A percentile compares a stretch with the other conserved stretches of the same genome.
Conservation (phyloP, 768 basidiomycete species). For the Mycena galopus region DNA sequence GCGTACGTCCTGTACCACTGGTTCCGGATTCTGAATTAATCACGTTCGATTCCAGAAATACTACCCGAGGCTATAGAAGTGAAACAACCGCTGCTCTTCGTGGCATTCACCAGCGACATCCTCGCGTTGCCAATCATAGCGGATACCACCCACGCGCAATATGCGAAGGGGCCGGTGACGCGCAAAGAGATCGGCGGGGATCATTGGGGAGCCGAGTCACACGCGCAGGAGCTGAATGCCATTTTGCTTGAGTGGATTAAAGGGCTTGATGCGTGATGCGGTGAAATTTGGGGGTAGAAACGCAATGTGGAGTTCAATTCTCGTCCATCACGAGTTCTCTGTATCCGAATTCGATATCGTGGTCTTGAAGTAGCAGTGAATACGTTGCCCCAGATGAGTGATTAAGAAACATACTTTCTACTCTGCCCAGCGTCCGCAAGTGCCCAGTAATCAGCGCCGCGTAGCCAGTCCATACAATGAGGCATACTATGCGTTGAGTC, state of each 20-base stretch:
- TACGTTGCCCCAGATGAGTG: too few relatives aligned
- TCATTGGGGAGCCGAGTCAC: conserved; percentile 9
- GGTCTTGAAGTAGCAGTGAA: too few relatives aligned
- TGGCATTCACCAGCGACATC: background rate
- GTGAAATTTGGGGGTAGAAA: background rate
- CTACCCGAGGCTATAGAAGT: background rate
- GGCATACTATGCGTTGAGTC: too few relatives aligned
- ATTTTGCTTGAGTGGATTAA: conserved; percentile 15
- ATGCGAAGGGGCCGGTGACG: conserved; percentile 14
- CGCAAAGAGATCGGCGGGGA: conserved; percentile 3
- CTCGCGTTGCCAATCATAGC: background rate
- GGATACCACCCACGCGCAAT: conserved; percentile 2
- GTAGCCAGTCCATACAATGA: too few relatives aligned
- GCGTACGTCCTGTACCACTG: background rate
- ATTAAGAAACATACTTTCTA: too few relatives aligned
- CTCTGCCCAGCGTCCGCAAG: too few relatives aligned
- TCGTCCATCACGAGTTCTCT: background rate
- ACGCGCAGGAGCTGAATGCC: conserved; percentile 14
- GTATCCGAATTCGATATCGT: background rate
- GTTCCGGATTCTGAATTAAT: background rate
- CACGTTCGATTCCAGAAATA: background rate
- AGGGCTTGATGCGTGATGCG: background rate
- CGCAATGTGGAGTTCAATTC: background rate
- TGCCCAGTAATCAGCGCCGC: too few relatives aligned
- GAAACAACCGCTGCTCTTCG: background rate